Base-by-base conservation (phyloP, 306 rosid genomes). In the Clitoria ternatea region DNA sequence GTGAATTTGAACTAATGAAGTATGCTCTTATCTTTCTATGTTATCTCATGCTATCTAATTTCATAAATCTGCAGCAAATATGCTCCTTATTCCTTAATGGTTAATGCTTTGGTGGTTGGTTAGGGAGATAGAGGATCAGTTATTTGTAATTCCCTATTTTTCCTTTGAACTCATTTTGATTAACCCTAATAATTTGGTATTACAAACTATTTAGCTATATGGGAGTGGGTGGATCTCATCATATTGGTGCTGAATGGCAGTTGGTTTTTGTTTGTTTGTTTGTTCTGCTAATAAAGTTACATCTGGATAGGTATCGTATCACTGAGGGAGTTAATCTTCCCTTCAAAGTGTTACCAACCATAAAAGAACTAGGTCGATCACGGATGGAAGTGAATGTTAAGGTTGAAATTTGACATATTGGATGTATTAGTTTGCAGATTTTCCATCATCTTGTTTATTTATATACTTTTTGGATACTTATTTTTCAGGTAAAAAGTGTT, bases 321-420 rank as follows among this genome's bases (percentile, higher is more conserved):
- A 91, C 97, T 19, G 97, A 91, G 87, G 96, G 97, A 32, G 96
- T 91, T 50, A 91, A 89, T 83, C 97, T 91, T 81, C 97, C 97
- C 12, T 89, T 91, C 82, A 89, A 90, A 43, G 97, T 91, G 39
- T 70, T 91, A 78, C 96, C 97, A 47, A 89, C 97, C 57, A 89
- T 89, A 60, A 91, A 91, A 79, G 97, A 91, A 70, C 92, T 88
- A 42, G 93, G 97, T 72, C 80, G 96, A 79, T 88, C 97, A 47
- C 83, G 92, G 19, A 82, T 91, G 89, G 97, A 91, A 91, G 97
- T 91, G 65, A 91, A 91, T 60, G 96, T 91, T 44, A 91, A 91
- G 97, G 97, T 89, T 53, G 83, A 78, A 43, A 27, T 30, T 62
- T 60, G 71, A 35, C 5, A 4, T 54, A 4, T 40, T 63, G 32